phyloP scores from a whole-genome alignment of 2,329 filamentous ascomycete species.

The Tolypocladium album region DNA sequence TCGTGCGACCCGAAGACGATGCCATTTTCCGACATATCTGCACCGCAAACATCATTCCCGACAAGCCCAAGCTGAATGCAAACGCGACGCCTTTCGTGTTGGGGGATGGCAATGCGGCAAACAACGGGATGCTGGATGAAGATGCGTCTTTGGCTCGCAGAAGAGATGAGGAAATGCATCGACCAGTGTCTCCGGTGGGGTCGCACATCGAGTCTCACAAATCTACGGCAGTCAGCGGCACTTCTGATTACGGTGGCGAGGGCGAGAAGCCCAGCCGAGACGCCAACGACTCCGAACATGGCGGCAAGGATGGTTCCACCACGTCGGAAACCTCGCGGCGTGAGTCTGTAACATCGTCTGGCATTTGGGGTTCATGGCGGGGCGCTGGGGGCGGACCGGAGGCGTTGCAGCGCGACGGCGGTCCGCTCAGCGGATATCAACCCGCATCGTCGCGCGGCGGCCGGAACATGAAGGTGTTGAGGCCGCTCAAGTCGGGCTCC shows the following conservation, averaged over 20 bases:
- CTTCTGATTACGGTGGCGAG: conserved; percentile 34
- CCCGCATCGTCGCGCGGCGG: conserved; percentile 45
- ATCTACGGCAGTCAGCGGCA: conserved; percentile 20
- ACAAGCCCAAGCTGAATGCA: conserved; percentile 49
- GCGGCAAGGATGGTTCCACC: conserved; percentile 16
- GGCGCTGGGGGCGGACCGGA: conserved; percentile 40
- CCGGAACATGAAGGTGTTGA: conserved; percentile 83
- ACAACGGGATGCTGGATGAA: background rate
- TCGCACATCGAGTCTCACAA: conserved; percentile 23
- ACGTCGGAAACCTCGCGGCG: conserved; percentile 25
- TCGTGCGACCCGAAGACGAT: conserved; percentile 87
- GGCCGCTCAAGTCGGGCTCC: conserved; percentile 58
- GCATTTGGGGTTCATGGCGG: conserved; percentile 64
- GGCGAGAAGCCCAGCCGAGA: conserved; percentile 23
- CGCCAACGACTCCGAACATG: conserved; percentile 10
- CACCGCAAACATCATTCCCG: conserved; percentile 46
- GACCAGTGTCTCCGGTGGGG: conserved; percentile 24
- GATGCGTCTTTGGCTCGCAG: conserved; percentile 4
- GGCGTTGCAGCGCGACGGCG: conserved; percentile 38
- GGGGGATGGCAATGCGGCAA: conserved; percentile 17
- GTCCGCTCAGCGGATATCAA: conserved; percentile 56
- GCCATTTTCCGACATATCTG: conserved; percentile 65
- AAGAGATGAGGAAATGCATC: conserved; percentile 14
- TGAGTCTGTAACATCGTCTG: conserved; percentile 38
- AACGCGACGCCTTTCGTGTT: conserved; percentile 31